A percentile compares a stretch with the other conserved stretches of the same genome.
Evolutionary conservation across 345 rosid species (phyloP).

Genomic region (Pseudoturritis turrita): DNA sequence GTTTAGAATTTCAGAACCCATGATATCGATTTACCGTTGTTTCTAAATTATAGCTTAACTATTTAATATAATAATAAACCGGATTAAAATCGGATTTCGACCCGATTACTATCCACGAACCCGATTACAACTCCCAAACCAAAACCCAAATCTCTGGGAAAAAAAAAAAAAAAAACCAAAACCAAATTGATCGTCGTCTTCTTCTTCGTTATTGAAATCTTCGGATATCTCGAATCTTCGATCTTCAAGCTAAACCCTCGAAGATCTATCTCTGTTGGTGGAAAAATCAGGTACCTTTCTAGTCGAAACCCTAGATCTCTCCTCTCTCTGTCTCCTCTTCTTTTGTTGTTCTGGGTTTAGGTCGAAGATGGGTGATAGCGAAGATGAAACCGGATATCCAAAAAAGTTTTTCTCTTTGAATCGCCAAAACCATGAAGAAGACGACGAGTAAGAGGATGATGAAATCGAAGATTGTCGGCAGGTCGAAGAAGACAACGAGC

Average conservation of each 20-base stretch:
- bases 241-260: background rate
- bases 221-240: background rate
- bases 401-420: constrained; percentile 46
- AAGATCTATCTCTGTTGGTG: background rate
- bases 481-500: constrained; percentile 44
- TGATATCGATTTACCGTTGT: too few relatives aligned
- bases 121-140: too few relatives aligned
- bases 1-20: too few relatives aligned
- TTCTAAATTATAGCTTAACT: too few relatives aligned
- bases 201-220: too few relatives aligned
- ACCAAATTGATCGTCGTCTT: too few relatives aligned
- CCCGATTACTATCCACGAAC: too few relatives aligned
- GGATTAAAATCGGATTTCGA: too few relatives aligned
- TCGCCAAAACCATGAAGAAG: constrained; percentile 52
- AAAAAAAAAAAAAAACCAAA: too few relatives aligned
- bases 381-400: constrained; percentile 70
- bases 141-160: too few relatives aligned
- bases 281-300: constrained; percentile 6
- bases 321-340: background rate
- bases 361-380: constrained; percentile 64
- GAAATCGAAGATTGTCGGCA: constrained; percentile 15
- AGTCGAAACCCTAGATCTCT: constrained; percentile 22
- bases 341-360: constrained; percentile 9
- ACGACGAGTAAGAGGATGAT: constrained; percentile 24
- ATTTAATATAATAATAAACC: too few relatives aligned